Evolutionary conservation across 1,284 basidiomycete species (phyloP).

Genomic region (Cutaneotrichosporon daszewskae): DNA sequence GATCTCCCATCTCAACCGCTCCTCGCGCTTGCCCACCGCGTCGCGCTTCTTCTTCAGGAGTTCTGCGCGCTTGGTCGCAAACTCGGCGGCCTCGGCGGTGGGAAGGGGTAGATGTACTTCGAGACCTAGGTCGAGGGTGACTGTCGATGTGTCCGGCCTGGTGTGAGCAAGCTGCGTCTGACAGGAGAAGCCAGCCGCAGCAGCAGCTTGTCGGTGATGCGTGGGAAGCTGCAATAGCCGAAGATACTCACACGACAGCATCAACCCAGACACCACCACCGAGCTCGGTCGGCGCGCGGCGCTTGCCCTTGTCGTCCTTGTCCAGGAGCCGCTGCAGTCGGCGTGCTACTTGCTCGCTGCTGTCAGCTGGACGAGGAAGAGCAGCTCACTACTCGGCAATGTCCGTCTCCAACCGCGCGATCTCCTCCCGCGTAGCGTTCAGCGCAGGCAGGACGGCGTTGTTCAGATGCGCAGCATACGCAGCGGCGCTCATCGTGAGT

Average conservation of each 20-base stretch:
- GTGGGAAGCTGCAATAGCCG: no score
- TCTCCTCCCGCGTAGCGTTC: slow-evolving; percentile 8
- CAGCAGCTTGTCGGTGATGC: no score
- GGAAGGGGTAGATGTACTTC: slow-evolving; percentile 32
- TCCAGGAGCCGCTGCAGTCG: slow-evolving; percentile 11
- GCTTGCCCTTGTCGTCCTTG: slow-evolving; percentile 1
- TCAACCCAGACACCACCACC: slow-evolving; percentile 35
- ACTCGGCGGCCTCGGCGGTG: slow-evolving; percentile 16
- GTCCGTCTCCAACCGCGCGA: slow-evolving; percentile 19
- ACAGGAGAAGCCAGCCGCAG: no score
- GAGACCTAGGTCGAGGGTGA: slow-evolving; percentile 35
- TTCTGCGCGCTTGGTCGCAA: slow-evolving; percentile 17
- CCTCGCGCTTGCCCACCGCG: slow-evolving; percentile 18
- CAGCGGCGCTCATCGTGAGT: slow-evolving; percentile 5
- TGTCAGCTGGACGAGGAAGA: neutral
- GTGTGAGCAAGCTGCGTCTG: neutral
- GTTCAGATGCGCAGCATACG: slow-evolving; percentile 13
- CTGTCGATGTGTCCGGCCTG: slow-evolving; percentile 19
- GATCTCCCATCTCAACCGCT: slow-evolving; percentile 31
- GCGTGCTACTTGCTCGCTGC: slow-evolving; percentile 18
- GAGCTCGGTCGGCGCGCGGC: slow-evolving; percentile 26
- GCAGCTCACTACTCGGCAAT: slow-evolving; percentile 28
- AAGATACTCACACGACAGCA: slow-evolving; percentile 23
- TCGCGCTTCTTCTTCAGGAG: slow-evolving; percentile 23
- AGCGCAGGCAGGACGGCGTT: slow-evolving; percentile 20